Conservation (phyloP, 2,329 filamentous ascomycete genomes). For the Xenosphaeropsis pyriputrescens region DNA sequence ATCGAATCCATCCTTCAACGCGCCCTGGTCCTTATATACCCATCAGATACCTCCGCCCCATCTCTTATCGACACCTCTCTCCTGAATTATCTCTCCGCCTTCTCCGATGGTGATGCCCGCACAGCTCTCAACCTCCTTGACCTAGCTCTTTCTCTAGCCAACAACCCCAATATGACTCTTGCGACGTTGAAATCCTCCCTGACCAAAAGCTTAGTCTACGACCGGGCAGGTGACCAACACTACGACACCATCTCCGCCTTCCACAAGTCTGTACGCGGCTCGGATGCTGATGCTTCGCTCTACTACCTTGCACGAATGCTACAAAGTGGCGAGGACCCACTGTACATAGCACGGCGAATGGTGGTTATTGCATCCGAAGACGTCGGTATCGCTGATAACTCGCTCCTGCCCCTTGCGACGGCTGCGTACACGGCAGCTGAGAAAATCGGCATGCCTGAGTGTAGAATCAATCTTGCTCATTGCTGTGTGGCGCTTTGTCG, state of each 20-base stretch:
- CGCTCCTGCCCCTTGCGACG: slow-evolving; percentile 69
- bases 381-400: slow-evolving; percentile 78
- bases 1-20: slow-evolving; percentile 60
- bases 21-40: slow-evolving; percentile 44
- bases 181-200: slow-evolving; percentile 67
- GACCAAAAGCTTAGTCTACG: slow-evolving; percentile 88
- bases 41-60: slow-evolving; percentile 18
- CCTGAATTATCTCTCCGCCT: slow-evolving; percentile 67
- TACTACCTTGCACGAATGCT: slow-evolving; percentile 97
- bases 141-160: slow-evolving; percentile 66
- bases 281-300: slow-evolving; percentile 71
- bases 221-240: slow-evolving; percentile 88
- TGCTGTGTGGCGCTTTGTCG: slow-evolving; percentile 67
- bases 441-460: slow-evolving; percentile 91
- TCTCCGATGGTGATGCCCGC: slow-evolving; percentile 83
- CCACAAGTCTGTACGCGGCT: slow-evolving; percentile 87
- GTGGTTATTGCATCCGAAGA: slow-evolving; percentile 93
- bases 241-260: slow-evolving; percentile 97
- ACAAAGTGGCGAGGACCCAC: slow-evolving; percentile 81
- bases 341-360: slow-evolving; percentile 85
- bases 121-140: slow-evolving; percentile 89
- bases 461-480: slow-evolving; percentile 82
- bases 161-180: slow-evolving; percentile 49
- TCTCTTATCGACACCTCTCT: slow-evolving; percentile 64
- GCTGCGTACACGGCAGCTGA: slow-evolving; percentile 77